A percentile compares a stretch with the other conserved stretches of the same genome.
Conservation (phyloP, 768 basidiomycete genomes). For the Panus rudis region DNA sequence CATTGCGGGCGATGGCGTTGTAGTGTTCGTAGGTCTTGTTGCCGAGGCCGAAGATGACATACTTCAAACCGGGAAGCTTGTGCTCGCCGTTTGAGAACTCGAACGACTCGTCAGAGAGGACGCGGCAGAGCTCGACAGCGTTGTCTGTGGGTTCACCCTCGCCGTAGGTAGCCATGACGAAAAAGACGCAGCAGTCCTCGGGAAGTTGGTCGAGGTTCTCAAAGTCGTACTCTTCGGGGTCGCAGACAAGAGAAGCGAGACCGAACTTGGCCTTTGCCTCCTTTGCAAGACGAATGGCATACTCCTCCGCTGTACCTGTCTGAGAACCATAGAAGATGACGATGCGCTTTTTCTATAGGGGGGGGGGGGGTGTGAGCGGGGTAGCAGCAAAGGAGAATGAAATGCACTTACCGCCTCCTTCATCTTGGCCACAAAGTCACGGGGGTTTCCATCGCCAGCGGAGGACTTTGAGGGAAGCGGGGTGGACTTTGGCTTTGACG, state of each 20-base stretch:
- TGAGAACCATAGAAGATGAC: constrained; percentile 99
- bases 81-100: constrained; percentile 78
- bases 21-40: constrained; percentile 96
- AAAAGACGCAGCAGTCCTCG: constrained; percentile 82
- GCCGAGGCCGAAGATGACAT: constrained; percentile 90
- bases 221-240: constrained; percentile 98
- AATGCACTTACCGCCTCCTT: constrained; percentile 72
- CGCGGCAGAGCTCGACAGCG: constrained; percentile 90
- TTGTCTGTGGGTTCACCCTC: constrained; percentile 99
- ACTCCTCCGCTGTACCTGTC: constrained; percentile 97
- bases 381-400: constrained; percentile 6
- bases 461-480: constrained; percentile 31
- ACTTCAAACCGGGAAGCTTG: constrained; percentile 78
- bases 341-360: constrained; percentile 82
- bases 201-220: constrained; percentile 91
- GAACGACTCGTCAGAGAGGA: constrained; percentile 79
- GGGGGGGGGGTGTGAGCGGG: too few relatives aligned
- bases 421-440: constrained; percentile 94
- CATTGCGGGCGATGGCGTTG: constrained; percentile 77
- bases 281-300: constrained; percentile 94
- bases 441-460: constrained; percentile 76
- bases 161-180: constrained; percentile 97
- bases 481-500: constrained; percentile 55
- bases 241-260: constrained; percentile 91
- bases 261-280: constrained; percentile 97